These are phyloP conservation scores for Saprolegnia diclina DNA, from an alignment of 352 stramenopile species.

Conservation along the genomic window DNA sequence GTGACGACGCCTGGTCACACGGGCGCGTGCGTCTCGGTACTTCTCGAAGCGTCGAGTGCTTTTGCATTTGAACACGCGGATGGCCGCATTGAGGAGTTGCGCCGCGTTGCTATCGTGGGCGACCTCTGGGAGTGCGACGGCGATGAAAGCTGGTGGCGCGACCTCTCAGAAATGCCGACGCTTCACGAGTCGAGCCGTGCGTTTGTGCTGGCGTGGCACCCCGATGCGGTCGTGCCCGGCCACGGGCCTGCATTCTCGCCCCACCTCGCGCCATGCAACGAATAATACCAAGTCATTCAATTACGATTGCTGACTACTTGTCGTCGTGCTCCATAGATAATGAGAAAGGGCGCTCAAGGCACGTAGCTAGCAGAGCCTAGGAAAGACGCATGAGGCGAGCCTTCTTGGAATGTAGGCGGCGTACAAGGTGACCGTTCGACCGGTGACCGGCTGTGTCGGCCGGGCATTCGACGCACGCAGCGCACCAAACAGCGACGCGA, in stretches of 20 bases:
- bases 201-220: conserved; percentile 12
- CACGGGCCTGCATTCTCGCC: conserved; percentile 15
- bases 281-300: neutral
- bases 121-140: conserved; percentile 23
- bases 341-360: neutral
- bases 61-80: conserved; percentile 3
- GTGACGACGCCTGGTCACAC: conserved; percentile 24
- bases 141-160: conserved; percentile 11
- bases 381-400: neutral
- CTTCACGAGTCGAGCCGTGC: conserved; percentile 10
- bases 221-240: conserved; percentile 13
- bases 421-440: conserved; percentile 1
- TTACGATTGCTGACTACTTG: neutral
- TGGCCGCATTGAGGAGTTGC: neutral
- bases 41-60: neutral
- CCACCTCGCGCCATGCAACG: neutral
- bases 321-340: neutral
- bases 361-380: neutral
- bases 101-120: conserved; percentile 16
- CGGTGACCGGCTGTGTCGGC: neutral
- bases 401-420: neutral
- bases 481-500: neutral
- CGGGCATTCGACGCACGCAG: conserved; percentile 4
- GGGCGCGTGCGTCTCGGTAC: conserved; percentile 11
- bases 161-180: conserved; percentile 12